Evolutionary conservation across 2,329 filamentous ascomycete species (phyloP), one percentile per base, ranked within the genome.

Genomic region (Cadophora malorum): DNA sequence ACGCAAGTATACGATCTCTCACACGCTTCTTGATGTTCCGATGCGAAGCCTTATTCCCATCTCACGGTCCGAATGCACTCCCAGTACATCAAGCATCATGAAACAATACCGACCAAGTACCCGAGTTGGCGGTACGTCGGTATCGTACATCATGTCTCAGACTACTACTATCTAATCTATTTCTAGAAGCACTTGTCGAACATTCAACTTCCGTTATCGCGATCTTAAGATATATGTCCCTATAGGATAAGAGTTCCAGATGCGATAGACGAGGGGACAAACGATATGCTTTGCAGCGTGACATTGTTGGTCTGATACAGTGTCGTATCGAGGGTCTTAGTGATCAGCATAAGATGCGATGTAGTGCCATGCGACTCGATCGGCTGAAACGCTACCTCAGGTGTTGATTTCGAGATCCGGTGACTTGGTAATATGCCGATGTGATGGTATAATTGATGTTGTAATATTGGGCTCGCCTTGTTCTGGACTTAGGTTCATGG

Each of bases 161-260:
- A 5, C 28, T 28, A 28, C 28, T 28, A 28, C 28, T 5, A 14
- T 38, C 55, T 33, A 41, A 59, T 59, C n/a, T 59, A 23, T 10
- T 41, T 45, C 33, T n/a, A 59, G 55, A 59, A 59, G 33, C 9
- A 33, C 41, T 31, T 6, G 12, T 23, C 31, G 33, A 59, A 41
- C n/a, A 21, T 59, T 59, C 55, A 16, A 10, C n/a, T 14, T 59
- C 41, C 33, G n/a, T n/a, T 41, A 41, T 59, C 9, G 6, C 14
- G 41, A 19, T 45, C 41, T 19, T 45, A 45, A 19, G 16, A 45
- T 45, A 45, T 59, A 59, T 41, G 35, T 41, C 33, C 25, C 55
- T 41, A 41, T 59, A 59, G 6, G 14, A 59, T 41, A 59, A 14
- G 21, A 16, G n/a, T 59, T 59, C 33, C 55, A 59, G n/a, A 59